phyloP scores from a whole-genome alignment of 1,284 basidiomycete species.

The Rhodotorula mucilaginosa region DNA sequence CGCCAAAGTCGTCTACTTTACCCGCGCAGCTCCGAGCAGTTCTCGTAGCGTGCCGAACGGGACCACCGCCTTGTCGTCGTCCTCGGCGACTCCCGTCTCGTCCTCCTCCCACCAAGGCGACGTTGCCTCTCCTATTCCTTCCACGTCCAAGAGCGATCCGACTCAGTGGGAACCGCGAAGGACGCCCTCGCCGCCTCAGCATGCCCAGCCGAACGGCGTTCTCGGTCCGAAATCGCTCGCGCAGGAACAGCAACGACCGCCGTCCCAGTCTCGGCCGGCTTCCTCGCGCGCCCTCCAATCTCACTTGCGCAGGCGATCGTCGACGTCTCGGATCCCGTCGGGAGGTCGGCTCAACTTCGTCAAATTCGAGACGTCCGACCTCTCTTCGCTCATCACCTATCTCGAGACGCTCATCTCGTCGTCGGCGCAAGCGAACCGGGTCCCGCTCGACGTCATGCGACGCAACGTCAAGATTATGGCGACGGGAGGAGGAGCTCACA shows the following conservation, averaged over 20 bases:
- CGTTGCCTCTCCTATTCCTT: neutral
- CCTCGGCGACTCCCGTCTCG: conserved; percentile 9
- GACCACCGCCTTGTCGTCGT: conserved; percentile 10
- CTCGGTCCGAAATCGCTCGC: conserved; percentile 43
- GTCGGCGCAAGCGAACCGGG: conserved; percentile 82
- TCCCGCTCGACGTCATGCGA: conserved; percentile 87
- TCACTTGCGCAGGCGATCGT: conserved; percentile 36
- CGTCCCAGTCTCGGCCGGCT: conserved; percentile 35
- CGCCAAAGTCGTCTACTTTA: conserved; percentile 98
- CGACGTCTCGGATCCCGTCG: conserved; percentile 59
- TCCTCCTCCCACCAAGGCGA: conserved; percentile 6
- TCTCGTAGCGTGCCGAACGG: conserved; percentile 11
- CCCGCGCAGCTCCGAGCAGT: conserved; percentile 54
- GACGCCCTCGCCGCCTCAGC: conserved; percentile 37
- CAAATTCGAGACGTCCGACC: conserved; percentile 90
- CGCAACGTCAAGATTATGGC: conserved; percentile 94
- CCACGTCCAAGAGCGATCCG: conserved; percentile 22
- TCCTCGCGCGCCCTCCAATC: conserved; percentile 33
- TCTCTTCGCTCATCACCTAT: conserved; percentile 81
- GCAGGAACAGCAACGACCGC: conserved; percentile 13
- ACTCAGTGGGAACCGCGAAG: conserved; percentile 2
- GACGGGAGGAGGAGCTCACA: conserved; percentile 95
- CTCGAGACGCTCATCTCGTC: conserved; percentile 82
- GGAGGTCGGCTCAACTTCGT: conserved; percentile 97
- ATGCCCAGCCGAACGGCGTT: conserved; percentile 43